Base-by-base conservation (phyloP, 2,329 filamentous ascomycete genomes). In the Aureobasidium subglaciale region DNA sequence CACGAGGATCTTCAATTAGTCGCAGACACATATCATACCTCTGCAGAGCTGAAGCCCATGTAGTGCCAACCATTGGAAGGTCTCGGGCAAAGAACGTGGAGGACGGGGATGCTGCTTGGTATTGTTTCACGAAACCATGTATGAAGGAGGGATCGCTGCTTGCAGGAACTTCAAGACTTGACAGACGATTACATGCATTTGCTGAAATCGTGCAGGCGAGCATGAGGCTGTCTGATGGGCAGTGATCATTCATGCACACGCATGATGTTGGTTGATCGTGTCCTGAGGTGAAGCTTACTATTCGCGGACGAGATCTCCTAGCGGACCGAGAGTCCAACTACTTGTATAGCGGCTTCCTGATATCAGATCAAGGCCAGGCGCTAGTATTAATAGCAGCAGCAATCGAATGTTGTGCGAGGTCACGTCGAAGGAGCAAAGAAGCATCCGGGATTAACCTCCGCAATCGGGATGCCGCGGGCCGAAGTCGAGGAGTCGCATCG, bases 381-480 rank as follows among this genome's bases (percentile, higher is more conserved):
- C 43, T 13, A 8, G 24, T 50, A 50, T 50, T 38, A 50, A 38
- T 50, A 50, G 46, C 24, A 50, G 46, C 15, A n/a, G 34, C n/a
- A n/a, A n/a, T 29, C 29, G 30, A 11, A 37, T 29, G 49, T 41
- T 29, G 37, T 40, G 25, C 37, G 35, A 34, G 24, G 37, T 32
- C 16, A 35, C 13, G 25, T 40, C 32, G 16, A 41, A 53, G 49
- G 8, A 32, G 22, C 37, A 16, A 53, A 29, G 35, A 32, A 50
- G 24, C 22, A 16, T 29, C n/a, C 46, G 22, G 46, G 10, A 30
- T 41, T 35, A 53, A 53, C 38, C 50, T 54, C 50, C 50, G 50
- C 50, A 35, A 22, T 54, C 50, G 49, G 49, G 46, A 35, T 35
- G 46, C 32, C 37, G 32, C 46, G 46, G 46, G 34, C 46, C 46